Base-by-base conservation (phyloP, 1,284 basidiomycete genomes). In the Malassezia nana region DNA sequence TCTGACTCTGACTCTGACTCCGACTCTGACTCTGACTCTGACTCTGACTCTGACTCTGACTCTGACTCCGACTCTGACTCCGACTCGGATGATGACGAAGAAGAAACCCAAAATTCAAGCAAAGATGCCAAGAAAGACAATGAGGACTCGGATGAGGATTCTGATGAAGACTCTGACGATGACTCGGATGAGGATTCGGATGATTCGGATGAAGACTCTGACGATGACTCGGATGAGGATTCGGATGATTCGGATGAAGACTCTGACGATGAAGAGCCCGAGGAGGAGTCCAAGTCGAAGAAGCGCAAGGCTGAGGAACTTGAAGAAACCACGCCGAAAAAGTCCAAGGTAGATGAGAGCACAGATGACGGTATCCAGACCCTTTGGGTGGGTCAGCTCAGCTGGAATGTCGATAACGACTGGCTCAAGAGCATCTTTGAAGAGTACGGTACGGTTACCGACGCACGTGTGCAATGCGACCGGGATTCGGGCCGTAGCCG, bases 361-460 rank as follows among this genome's bases (percentile, higher is more conserved):
- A 59, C 63, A 32, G 69, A 65, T 33, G 77, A 77, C 26, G 77
- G 74, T 22, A 81, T 79, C 43, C 84, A 81, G 73, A 85, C 84
- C 48, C 81, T 96, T 68, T 98, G 91, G 73, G 89, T 98, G 64
- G 92, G 92, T 51, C 83, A 83, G 61, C 81, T 99, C 46, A 92
- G 89, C 29, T 99, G 90, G 90, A 90, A 89, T 75, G 85, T 98
- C 64, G 92, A 96, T 80, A 87, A 90, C 75, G 92, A 95, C 76
- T 89, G 90, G 82, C 83, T 98, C 63, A 82, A 84, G 50, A 81
- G 84, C 75, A 92, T 95, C 76, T 96, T 99, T 67, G 83, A 84
- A 45, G 79, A 81, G 50, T 91, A 84, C 70, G 92, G 92, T 58
- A 85, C 90, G 75, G 83, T 99, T 63, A 81, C 84, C 62, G 83